A percentile compares a stretch with the other conserved stretches of the same genome.
Evolutionary conservation across 257 asterid species (phyloP).

Genomic region (Solanum appendiculatum): DNA sequence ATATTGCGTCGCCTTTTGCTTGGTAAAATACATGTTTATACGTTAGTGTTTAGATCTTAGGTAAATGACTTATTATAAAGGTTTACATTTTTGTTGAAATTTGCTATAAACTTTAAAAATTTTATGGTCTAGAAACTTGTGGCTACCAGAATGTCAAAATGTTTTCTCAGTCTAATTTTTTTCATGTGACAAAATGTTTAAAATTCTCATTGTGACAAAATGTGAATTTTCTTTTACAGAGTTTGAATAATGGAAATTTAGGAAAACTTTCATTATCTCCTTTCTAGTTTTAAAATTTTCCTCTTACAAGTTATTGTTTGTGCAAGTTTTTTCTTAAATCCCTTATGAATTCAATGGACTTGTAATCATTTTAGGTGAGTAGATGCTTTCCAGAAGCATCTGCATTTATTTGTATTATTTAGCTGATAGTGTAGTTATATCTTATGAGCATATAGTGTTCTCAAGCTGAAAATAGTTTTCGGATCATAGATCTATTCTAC

Average conservation of each 20-base stretch:
- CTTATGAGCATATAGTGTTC: background rate
- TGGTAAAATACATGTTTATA: background rate
- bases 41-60: background rate
- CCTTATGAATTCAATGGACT: constrained; percentile 11
- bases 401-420: background rate
- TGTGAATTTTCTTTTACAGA: too few relatives aligned
- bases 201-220: too few relatives aligned
- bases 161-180: background rate
- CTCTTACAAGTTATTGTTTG: background rate
- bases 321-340: constrained; percentile 9
- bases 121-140: background rate
- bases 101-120: background rate
- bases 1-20: background rate
- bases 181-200: background rate
- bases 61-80: background rate
- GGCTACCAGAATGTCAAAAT: background rate
- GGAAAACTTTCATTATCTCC: too few relatives aligned
- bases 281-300: too few relatives aligned
- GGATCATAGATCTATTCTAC: background rate
- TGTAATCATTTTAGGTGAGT: constrained; percentile 19
- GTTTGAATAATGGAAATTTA: too few relatives aligned
- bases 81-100: background rate
- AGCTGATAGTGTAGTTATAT: background rate
- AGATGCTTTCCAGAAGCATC: background rate
- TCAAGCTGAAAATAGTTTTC: background rate